Base-by-base conservation (phyloP, 805 yeast genomes). In the Lipomyces orientalis region DNA sequence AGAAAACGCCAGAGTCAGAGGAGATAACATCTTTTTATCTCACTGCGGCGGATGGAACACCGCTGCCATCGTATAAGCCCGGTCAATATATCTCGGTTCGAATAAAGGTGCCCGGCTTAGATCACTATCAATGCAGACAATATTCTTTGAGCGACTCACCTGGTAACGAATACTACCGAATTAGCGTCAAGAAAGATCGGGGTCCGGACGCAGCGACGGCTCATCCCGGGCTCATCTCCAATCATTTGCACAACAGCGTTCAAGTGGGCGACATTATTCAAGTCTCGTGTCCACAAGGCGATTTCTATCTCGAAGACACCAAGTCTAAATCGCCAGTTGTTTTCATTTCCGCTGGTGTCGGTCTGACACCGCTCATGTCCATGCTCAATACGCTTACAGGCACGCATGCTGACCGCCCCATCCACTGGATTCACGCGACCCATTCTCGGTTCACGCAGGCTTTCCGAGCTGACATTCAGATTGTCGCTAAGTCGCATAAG, bases 21-120 rank as follows among this genome's bases (percentile, higher is more conserved):
- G 81, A 82, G 68, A 85, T 88, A 54, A 81, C 80, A 58, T 84
- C 88, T 9, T 79, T 89, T 52, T 83, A 84, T 65, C 82, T 88
- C 54, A 76, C 78, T 39, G 85, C 88, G 4, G 70, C 66, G 1
- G 85, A 84, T 64, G 84, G 79, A 1, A 74, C 76, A 39, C 76
- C 80, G 33, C 58, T 73, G 1, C 59, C 71, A 29, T 51, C 57
- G 19, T 74, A 75, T 51, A 46, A 60, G 46, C 80, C 85, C n/a
- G 87, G 87, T 33, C 87, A 85, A 74, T 85, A 83, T 69, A 70
- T 85, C 33, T 74, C 66, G 22, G 59, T 57, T 10, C 58, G 39
- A 16, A 8, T 57, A 12, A 22, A 12, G 12, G 60, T 57, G 14
- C 58, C 60, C 7, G 60, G 34, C 4, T 22, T 63, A 9, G 35